Evolutionary conservation across 176 grass and related monocot species (phyloP).

Genomic region (Musa schizocarpa): DNA sequence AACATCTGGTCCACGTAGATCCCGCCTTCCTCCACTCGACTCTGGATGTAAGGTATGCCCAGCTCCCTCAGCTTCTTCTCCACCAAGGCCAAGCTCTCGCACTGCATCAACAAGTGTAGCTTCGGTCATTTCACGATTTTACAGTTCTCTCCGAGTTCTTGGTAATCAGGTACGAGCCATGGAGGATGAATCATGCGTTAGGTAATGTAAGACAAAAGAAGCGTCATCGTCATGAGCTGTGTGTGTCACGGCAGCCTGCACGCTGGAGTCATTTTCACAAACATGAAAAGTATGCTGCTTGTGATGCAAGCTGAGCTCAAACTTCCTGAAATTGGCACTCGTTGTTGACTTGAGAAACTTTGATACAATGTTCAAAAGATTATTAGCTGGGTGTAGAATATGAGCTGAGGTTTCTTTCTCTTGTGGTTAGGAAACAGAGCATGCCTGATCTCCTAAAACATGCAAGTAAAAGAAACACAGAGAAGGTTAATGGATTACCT

Average conservation of each 20-base stretch:
- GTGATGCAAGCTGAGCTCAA: not conserved
- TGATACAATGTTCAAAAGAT: no score
- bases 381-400: no score
- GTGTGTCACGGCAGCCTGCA: not conserved
- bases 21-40: conserved; percentile 53
- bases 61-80: conserved; percentile 61
- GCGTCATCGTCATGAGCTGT: not conserved
- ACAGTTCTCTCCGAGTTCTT: no score
- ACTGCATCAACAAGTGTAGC: conserved; percentile 23
- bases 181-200: not conserved
- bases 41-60: conserved; percentile 36
- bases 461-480: no score
- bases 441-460: no score
- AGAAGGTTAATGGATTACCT: conserved; percentile 29
- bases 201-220: not conserved
- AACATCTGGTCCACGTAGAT: conserved; percentile 76
- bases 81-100: conserved; percentile 60
- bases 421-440: no score
- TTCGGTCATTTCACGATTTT: not conserved
- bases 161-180: no score
- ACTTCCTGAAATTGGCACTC: no score
- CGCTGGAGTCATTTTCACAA: not conserved
- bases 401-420: no score
- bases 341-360: no score
- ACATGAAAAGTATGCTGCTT: not conserved